Percentiles rank a stretch among this genome's conserved stretches.
Evolutionary conservation across 73 alveolate genomes (phyloP).

Genomic region (Urostyla sp.): DNA sequence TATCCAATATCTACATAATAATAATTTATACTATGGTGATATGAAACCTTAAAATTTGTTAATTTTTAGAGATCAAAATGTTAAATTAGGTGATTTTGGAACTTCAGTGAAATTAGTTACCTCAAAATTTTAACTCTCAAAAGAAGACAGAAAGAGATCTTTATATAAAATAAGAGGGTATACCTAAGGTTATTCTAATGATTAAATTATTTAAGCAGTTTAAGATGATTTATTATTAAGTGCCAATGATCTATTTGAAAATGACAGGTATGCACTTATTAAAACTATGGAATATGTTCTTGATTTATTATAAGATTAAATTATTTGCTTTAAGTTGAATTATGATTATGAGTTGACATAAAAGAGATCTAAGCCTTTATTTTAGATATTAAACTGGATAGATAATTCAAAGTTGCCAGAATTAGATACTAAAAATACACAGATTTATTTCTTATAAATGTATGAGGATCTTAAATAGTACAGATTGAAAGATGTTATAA

Average conservation of each 20-base stretch:
- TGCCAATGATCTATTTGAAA: neutral
- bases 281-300: neutral
- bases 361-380: too few species aligned
- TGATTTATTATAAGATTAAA: too few species aligned
- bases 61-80: conserved; percentile 32
- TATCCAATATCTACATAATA: conserved; percentile 26
- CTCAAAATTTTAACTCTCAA: neutral
- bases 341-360: too few species aligned
- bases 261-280: conserved; percentile 1
- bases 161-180: neutral
- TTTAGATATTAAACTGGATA: too few species aligned
- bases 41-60: conserved; percentile 48
- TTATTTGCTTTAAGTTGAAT: too few species aligned
- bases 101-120: conserved; percentile 1
- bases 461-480: neutral
- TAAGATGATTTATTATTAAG: neutral
- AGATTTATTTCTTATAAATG: neutral
- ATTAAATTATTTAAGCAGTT: neutral
- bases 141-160: too few species aligned
- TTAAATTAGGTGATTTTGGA: conserved; percentile 57
- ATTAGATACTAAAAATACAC: neutral
- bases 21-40: conserved; percentile 50
- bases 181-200: neutral
- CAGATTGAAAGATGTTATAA: neutral
- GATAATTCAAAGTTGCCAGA: neutral